A percentile compares a stretch with the other conserved stretches of the same genome.
phyloP scores from a whole-genome alignment of 768 basidiomycete genomes.

The Bullera alba region DNA sequence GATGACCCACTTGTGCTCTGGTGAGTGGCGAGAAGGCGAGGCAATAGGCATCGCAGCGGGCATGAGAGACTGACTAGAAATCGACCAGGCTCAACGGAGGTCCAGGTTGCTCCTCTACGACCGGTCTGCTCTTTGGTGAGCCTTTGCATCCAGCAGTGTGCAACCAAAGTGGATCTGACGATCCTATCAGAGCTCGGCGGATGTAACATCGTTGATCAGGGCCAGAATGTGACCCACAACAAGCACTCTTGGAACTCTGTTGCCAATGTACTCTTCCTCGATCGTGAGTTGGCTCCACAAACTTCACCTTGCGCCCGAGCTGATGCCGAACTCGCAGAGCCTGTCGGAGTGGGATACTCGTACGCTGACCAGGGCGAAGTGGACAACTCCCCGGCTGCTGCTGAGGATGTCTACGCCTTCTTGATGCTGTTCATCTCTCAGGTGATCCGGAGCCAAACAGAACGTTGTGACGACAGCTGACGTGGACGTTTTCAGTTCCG shows the following conservation, averaged over 20 bases:
- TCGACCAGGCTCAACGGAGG: slow-evolving; percentile 24
- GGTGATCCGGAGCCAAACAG: too few relatives aligned
- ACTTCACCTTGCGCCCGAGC: slow-evolving; percentile 4
- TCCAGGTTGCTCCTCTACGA: slow-evolving; percentile 55
- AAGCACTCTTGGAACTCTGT: slow-evolving; percentile 76
- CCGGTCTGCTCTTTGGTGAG: slow-evolving; percentile 70
- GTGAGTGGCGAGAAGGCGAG: slow-evolving; percentile 41
- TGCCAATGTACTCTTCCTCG: slow-evolving; percentile 53
- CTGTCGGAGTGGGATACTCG: slow-evolving; percentile 83
- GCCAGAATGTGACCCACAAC: slow-evolving; percentile 55
- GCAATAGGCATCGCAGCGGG: too few relatives aligned
- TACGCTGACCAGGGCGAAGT: slow-evolving; percentile 61
- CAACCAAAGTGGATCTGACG: background rate
- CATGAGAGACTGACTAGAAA: slow-evolving; percentile 54
- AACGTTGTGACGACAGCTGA: slow-evolving; percentile 76
- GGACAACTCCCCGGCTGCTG: slow-evolving; percentile 73
- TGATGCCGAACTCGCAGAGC: slow-evolving; percentile 44
- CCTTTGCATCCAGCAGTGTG: background rate
- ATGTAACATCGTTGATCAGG: slow-evolving; percentile 64
- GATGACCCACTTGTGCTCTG: slow-evolving; percentile 79
- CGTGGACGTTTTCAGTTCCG: slow-evolving; percentile 42
- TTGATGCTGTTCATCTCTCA: slow-evolving; percentile 38
- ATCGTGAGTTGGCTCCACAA: slow-evolving; percentile 18
- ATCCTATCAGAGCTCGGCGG: slow-evolving; percentile 66
- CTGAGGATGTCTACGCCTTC: slow-evolving; percentile 65